Evolutionary conservation across 768 basidiomycete genomes (phyloP).

Genomic region (Albatrellus ellisii): DNA sequence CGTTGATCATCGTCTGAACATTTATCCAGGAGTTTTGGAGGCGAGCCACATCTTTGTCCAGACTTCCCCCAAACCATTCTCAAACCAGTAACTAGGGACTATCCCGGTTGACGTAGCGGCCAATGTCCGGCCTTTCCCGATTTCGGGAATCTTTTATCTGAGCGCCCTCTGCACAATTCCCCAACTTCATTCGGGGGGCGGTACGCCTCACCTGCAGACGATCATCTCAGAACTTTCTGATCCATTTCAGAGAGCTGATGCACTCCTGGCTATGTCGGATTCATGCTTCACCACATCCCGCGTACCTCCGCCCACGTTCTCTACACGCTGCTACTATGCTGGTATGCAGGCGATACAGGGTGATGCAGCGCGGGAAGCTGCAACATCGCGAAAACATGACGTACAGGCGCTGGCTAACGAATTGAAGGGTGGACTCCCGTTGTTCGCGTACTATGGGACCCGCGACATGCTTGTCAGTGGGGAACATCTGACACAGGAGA

Average conservation of each 20-base stretch:
- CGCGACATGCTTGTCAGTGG: not conserved
- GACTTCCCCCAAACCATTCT: not conserved
- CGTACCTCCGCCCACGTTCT: not conserved
- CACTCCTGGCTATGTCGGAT: not conserved
- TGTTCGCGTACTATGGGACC: not conserved
- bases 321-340: not conserved
- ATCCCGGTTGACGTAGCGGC: not conserved
- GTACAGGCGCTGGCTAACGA: not conserved
- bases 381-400: not conserved
- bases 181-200: not conserved
- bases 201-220: not conserved
- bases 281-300: not conserved
- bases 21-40: not conserved
- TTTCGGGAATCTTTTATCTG: not conserved
- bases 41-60: not conserved
- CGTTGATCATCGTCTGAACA: not conserved
- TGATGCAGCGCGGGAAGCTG: not conserved
- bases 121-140: not conserved
- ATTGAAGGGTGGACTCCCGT: not conserved
- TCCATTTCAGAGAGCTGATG: not conserved
- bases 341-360: not conserved
- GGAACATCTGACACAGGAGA: too few relatives aligned
- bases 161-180: not conserved
- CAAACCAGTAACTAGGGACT: not conserved
- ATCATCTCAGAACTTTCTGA: not conserved